Percentiles rank a stretch among this genome's conserved stretches.
Conservation (phyloP, 352 stramenopile species). For the Globisporangium iwayamae region DNA sequence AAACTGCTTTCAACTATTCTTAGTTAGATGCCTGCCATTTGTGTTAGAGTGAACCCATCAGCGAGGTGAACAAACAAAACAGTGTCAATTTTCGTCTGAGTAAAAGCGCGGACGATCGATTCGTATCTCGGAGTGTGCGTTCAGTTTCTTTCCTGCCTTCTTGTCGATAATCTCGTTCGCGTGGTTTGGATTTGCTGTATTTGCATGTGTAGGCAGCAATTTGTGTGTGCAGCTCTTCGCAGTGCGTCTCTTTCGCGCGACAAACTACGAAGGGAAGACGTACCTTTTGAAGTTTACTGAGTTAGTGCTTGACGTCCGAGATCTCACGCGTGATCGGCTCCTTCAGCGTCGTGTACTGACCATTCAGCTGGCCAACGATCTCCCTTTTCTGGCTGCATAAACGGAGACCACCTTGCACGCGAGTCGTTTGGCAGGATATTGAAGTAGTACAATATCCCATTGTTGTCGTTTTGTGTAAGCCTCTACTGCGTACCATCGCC, state of each 20-base stretch:
- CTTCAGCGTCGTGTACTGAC: constrained; percentile 23
- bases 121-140: constrained; percentile 20
- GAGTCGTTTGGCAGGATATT: too few species aligned
- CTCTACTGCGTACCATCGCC: constrained; percentile 19
- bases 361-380: constrained; percentile 21
- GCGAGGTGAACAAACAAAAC: neutral
- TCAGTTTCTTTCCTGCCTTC: constrained; percentile 23
- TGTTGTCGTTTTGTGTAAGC: neutral
- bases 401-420: neutral
- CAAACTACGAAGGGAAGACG: too few species aligned
- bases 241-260: neutral
- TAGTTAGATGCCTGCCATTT: constrained; percentile 28
- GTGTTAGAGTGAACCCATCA: constrained; percentile 5
- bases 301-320: constrained; percentile 21
- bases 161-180: constrained; percentile 27
- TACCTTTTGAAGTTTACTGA: constrained; percentile 23
- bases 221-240: neutral
- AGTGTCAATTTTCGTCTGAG: neutral
- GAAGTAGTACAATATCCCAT: neutral
- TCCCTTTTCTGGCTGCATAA: constrained; percentile 21
- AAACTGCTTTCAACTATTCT: constrained; percentile 13
- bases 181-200: constrained; percentile 9
- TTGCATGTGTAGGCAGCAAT: neutral
- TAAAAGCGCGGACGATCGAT: neutral
- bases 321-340: constrained; percentile 25